Evolutionary conservation across 2,329 filamentous ascomycete genomes (phyloP).

Genomic region (Trichophyton verrucosum): DNA sequence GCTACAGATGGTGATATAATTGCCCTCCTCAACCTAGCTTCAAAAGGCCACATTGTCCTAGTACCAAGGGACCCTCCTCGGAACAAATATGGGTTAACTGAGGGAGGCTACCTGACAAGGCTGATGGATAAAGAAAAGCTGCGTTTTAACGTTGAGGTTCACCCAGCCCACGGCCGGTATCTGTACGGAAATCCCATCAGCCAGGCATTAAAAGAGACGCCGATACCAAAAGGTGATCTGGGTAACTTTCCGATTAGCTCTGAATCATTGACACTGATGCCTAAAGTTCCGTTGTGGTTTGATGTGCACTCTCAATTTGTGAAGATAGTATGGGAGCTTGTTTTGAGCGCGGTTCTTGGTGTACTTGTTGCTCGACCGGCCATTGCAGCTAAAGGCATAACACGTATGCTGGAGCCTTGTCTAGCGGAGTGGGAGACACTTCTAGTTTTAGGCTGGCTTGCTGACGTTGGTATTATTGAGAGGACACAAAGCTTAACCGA

Average conservation of each 20-base stretch:
- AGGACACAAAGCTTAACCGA: slow-evolving; percentile 14
- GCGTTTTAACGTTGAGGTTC: slow-evolving; percentile 32
- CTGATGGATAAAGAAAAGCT: slow-evolving; percentile 34
- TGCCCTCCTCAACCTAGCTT: slow-evolving; percentile 32
- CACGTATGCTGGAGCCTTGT: slow-evolving; percentile 26
- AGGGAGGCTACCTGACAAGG: slow-evolving; percentile 36
- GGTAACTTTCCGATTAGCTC: not conserved
- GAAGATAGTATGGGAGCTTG: slow-evolving; percentile 30
- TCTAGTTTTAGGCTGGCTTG: slow-evolving; percentile 31
- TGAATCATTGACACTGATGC: slow-evolving; percentile 7
- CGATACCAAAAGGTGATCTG: slow-evolving; percentile 21
- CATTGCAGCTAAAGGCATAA: slow-evolving; percentile 24
- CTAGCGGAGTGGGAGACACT: slow-evolving; percentile 33
- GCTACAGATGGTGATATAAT: slow-evolving; percentile 35
- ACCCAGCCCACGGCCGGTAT: slow-evolving; percentile 26
- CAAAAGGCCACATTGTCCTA: slow-evolving; percentile 25
- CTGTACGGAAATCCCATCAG: slow-evolving; percentile 28
- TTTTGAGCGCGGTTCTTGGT: slow-evolving; percentile 31
- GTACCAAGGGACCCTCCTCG: slow-evolving; percentile 29
- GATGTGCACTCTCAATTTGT: slow-evolving; percentile 35
- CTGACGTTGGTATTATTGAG: slow-evolving; percentile 18
- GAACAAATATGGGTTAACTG: slow-evolving; percentile 36
- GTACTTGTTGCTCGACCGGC: slow-evolving; percentile 33
- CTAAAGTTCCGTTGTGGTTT: slow-evolving; percentile 36
- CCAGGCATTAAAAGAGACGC: slow-evolving; percentile 13